Evolutionary conservation across 768 basidiomycete species (phyloP).

Genomic region (Pilatotrama ljubarskyi): DNA sequence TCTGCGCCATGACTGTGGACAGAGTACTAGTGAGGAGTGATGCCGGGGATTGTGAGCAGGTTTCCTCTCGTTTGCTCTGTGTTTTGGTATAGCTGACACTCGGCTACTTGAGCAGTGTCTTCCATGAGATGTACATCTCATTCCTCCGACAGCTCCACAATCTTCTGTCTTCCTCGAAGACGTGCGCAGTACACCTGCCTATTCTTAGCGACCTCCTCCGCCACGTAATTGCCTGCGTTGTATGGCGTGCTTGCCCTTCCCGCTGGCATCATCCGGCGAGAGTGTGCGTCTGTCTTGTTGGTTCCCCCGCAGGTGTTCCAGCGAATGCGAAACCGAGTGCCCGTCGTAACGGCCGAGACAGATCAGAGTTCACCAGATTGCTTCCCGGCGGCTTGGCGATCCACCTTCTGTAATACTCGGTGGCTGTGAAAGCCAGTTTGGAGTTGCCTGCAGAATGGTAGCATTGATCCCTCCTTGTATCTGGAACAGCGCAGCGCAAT

Average conservation of each 20-base stretch:
- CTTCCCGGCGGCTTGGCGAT: neutral
- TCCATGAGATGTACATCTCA: no score
- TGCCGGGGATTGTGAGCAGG: no score
- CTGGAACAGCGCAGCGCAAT: no score
- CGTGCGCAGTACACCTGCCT: neutral
- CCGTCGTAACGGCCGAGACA: neutral
- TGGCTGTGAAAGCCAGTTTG: neutral
- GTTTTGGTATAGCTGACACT: no score
- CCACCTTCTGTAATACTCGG: neutral
- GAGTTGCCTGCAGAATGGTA: no score
- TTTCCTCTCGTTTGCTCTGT: no score
- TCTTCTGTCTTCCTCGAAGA: no score
- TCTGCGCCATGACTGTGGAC: no score
- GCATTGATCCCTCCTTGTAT: no score
- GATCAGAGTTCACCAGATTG: slow-evolving; percentile 1
- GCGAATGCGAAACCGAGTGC: neutral
- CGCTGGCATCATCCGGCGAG: slow-evolving; percentile 11
- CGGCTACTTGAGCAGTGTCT: no score
- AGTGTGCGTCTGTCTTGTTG: neutral
- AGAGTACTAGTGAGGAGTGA: no score
- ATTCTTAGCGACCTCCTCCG: slow-evolving; percentile 5
- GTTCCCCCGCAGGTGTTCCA: neutral
- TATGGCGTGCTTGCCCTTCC: slow-evolving; percentile 1
- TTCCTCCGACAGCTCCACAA: neutral
- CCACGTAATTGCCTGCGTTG: neutral